Evolutionary conservation across 495 filamentous ascomycete species (phyloP), one percentile per base, ranked within the genome.

Genomic region (Daldinia decipiens): DNA sequence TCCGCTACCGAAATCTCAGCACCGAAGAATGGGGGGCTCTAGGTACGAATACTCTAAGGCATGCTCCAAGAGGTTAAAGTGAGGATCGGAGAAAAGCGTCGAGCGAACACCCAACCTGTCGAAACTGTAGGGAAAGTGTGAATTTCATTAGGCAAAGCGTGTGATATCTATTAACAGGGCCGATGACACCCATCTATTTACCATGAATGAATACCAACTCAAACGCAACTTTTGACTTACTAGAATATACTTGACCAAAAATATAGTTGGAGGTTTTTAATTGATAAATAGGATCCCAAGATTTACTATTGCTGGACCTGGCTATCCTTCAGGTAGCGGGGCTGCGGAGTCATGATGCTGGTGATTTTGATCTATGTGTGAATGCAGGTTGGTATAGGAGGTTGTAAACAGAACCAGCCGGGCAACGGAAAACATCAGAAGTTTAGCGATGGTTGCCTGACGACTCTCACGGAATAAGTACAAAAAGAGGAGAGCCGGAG

Each of bases 1-100:
- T 87, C 84, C 85, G 84, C 84, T 79, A 74, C 80, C 83, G 81
- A 78, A 76, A 78, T 65, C 80, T 87, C 79, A 82, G 81, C 84
- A 87, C 85, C 85, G 82, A 86, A 83, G 84, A 85, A 83, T 85
- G 84, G 83, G 74, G 74, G 54, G 17, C 57, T 60, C 47, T 47
- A 65, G 58, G 67, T 59, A 52, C 34, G 40, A 40, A 43, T 56
- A 51, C 64, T 68, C 73, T 54, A 57, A 76, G 51, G 59, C 76
- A 68, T 53, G 65, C 79, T 82, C 79, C 84, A 86, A 80, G 84
- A 86, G 85, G 85, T 87, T 87, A 85, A 87, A 87, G 85, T 83
- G 80, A 86, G 81, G 78, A 80, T 81, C 77, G 82, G 84, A 81
- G 80, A 79, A 79, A 45, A 83, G 85, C 85, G 85, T 86, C 80